Evolutionary conservation across 345 rosid genomes (phyloP), one percentile per base, ranked within the genome.

Genomic region (Laguncularia racemosa): DNA sequence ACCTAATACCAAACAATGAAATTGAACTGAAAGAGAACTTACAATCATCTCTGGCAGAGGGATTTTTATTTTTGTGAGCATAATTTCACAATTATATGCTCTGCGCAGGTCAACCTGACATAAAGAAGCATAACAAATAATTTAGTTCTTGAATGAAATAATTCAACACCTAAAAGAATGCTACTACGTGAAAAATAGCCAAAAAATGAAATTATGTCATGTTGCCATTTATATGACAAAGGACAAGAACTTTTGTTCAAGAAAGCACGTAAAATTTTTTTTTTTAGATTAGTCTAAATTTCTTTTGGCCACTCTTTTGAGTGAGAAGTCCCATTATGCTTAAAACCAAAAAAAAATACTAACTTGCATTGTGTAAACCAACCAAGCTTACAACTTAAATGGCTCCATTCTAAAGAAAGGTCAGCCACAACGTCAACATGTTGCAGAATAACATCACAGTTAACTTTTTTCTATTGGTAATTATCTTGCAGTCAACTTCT

Each of bases 71-170:
- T 89, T 89, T 59, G 99, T 75, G 62, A 92, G 95, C 99, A 92
- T 92, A 73, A 92, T 92, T 79, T 92, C 99, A 76, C 99, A 92
- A 66, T 92, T 89, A 75, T 92, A 81, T 18, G 99, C 99, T 70
- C 96, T 84, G 45, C 97, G 95, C 80, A 89, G 71, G 77, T 89
- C 99, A 76, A 92, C 79, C 99, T 92, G 79, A 50, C 61, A 79
- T 44, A 56, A 55, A 52, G 21, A 68, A 67, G 38, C 57, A 56
- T 28, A 67, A 74, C 48, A 14, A 56, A 17, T 56, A 63, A 60
- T 46, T 49, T 58, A 3, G 54, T 10, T 13, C 33, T 58, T 58
- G 17, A 52, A 23, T 21, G 12, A 68, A 20, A 49, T 1, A 17
- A 52, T 50, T 15, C 10, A 20, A 20, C 14, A 48, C 67, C 40